Base-by-base conservation (phyloP, 257 asterid genomes). In the Prunella vulgaris region DNA sequence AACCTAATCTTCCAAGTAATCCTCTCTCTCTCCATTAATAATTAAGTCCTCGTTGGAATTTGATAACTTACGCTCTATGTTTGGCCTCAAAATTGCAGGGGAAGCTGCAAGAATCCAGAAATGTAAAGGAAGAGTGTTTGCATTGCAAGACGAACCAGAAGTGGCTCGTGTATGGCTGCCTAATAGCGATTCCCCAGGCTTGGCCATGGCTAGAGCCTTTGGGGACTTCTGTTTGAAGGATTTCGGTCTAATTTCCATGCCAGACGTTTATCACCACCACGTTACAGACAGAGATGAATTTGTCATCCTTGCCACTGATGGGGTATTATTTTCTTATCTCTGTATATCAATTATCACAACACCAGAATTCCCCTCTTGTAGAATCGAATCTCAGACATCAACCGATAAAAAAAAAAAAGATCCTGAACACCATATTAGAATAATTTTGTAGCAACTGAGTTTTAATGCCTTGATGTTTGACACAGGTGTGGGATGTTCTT, bases 81-180 rank as follows among this genome's bases (percentile, higher is more conserved):
- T 24, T 17, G 15, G 40, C 2, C 13, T 70, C 37, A 71, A 13
- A 5, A 56, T 75, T 77, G 64, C 83, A 94, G 99, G 83, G 80
- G 99, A 94, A 82, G 93, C 93, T 75, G 99, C 97, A 52, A 80
- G 99, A 70, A 94, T 94, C 75, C 99, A 89, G 60, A 87, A 89
- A 87, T 94, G 84, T 77, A 89, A 86, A 77, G 99, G 99, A 5
- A 79, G 99, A 78, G 98, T 94, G 61, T 94, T 94, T 35, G 99
- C 99, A 1, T 75, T 94, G 86, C 98, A 91, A 89, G 99, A 94
- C 76, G 99, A 94, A 72, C 99, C 99, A 38, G 99, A 94, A 82
- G 99, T 94, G 22, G 93, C 97, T 24, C 97, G 99, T 64, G 98
- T 94, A 40, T 94, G 99, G 99, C 81, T 94, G 78, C 99, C 99